These are phyloP conservation scores for Laguncularia racemosa DNA, from an alignment of 345 rosid species.

Conservation along the genomic window DNA sequence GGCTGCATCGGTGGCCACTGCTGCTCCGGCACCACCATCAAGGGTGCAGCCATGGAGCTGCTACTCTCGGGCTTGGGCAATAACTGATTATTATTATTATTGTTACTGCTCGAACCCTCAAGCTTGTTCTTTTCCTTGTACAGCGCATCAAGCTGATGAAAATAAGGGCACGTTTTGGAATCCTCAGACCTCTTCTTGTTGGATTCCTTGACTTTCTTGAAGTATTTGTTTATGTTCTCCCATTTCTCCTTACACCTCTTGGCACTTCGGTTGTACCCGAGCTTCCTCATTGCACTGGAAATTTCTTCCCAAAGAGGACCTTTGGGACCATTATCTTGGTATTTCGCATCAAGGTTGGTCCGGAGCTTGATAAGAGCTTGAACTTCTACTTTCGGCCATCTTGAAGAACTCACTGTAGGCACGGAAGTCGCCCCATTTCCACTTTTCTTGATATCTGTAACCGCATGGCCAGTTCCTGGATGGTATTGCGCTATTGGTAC, in stretches of 20 bases:
- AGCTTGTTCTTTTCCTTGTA: constrained; percentile 32
- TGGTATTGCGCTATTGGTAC: background rate
- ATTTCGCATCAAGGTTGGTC: constrained; percentile 31
- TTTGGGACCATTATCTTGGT: constrained; percentile 51
- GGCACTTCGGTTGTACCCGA: constrained; percentile 47
- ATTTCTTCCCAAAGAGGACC: constrained; percentile 73
- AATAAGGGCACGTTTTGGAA: constrained; percentile 67
- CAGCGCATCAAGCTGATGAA: constrained; percentile 46
- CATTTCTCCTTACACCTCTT: constrained; percentile 76
- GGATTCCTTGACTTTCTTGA: constrained; percentile 66
- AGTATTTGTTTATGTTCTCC: constrained; percentile 79
- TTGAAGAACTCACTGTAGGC: constrained; percentile 22
- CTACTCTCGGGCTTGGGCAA: constrained; percentile 21
- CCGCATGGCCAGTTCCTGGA: background rate
- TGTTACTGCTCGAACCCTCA: constrained; percentile 5
- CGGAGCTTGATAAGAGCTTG: constrained; percentile 45
- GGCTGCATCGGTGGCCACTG: constrained; percentile 51
- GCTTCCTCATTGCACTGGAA: constrained; percentile 39
- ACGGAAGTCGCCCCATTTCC: constrained; percentile 4
- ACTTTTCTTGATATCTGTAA: background rate
- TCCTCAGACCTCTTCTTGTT: constrained; percentile 47
- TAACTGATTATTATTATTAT: background rate
- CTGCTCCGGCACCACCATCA: constrained; percentile 58
- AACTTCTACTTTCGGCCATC: constrained; percentile 70
- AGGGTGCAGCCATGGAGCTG: constrained; percentile 20